These are phyloP conservation scores for Solanum chilense DNA, from an alignment of 257 asterid genomes.

Conservation along the genomic window DNA sequence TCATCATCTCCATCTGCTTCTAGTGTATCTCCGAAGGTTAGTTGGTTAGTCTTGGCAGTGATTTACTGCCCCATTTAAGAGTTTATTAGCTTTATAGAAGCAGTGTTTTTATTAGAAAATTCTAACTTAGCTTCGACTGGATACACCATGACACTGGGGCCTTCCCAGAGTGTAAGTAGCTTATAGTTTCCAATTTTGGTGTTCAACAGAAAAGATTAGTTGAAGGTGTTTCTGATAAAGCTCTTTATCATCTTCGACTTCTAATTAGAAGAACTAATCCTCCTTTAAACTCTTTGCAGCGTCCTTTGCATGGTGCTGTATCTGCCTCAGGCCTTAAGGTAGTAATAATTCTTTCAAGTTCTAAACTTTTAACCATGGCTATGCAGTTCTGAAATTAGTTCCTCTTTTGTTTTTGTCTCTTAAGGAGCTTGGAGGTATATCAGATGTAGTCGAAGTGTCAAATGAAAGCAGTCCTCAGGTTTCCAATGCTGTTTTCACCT, in stretches of 20 bases:
- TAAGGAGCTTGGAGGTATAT: constrained; percentile 30
- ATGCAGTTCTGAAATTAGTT: background rate
- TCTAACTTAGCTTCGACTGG: background rate
- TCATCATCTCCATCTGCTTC: constrained; percentile 53
- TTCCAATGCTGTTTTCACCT: constrained; percentile 6
- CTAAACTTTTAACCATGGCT: background rate
- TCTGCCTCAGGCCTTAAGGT: constrained; percentile 68
- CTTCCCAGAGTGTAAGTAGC: background rate
- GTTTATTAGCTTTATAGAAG: background rate
- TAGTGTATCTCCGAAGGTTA: constrained; percentile 32
- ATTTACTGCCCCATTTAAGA: background rate
- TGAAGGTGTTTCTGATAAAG: background rate
- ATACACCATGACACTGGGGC: background rate
- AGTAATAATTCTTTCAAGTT: background rate
- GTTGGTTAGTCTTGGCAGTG: background rate
- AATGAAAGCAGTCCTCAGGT: constrained; percentile 16
- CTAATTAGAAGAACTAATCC: background rate
- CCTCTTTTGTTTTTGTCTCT: background rate
- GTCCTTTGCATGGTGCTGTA: constrained; percentile 20
- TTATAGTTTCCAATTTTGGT: background rate
- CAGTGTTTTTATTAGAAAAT: background rate
- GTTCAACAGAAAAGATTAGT: background rate
- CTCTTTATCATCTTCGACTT: background rate
- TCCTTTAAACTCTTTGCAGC: constrained; percentile 1
- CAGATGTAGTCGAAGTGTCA: constrained; percentile 22